phyloP scores from a whole-genome alignment of 805 yeast genomes.

The Vanderwaltozyma yarrowii region DNA sequence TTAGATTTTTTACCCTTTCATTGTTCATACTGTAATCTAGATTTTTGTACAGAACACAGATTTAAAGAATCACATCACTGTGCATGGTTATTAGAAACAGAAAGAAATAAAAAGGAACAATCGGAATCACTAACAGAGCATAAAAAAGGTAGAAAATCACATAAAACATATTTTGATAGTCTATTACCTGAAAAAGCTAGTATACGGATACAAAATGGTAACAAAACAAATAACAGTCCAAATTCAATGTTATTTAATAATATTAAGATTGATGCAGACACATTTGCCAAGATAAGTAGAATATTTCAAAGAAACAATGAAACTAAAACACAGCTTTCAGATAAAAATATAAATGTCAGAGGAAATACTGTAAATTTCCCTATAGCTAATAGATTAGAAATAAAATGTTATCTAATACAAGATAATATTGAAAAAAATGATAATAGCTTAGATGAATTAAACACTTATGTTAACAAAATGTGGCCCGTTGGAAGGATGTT shows the following conservation, averaged over 20 bases:
- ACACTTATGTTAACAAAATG: neutral
- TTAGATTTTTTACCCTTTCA: constrained; percentile 28
- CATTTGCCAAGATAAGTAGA: neutral
- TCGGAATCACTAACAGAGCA: neutral
- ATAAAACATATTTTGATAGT: constrained; percentile 1
- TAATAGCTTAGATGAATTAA: neutral
- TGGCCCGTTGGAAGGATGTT: neutral
- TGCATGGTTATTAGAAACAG: constrained; percentile 8
- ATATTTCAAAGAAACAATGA: neutral
- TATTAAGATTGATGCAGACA: neutral
- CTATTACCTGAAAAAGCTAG: constrained; percentile 3
- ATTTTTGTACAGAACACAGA: constrained; percentile 25
- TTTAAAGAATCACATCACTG: constrained; percentile 22
- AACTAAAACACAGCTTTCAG: neutral
- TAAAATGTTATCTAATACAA: neutral
- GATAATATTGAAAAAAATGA: neutral
- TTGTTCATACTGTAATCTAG: constrained; percentile 20
- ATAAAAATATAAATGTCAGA: no score
- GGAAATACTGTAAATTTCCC: neutral
- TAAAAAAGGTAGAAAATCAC: neutral
- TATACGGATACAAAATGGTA: neutral
- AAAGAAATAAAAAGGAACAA: neutral
- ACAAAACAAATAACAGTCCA: neutral
- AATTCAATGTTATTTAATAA: neutral
- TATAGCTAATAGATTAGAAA: neutral